Evolutionary conservation across 495 filamentous ascomycete genomes (phyloP).

Genomic region (Hyaloscypha hepaticicola): DNA sequence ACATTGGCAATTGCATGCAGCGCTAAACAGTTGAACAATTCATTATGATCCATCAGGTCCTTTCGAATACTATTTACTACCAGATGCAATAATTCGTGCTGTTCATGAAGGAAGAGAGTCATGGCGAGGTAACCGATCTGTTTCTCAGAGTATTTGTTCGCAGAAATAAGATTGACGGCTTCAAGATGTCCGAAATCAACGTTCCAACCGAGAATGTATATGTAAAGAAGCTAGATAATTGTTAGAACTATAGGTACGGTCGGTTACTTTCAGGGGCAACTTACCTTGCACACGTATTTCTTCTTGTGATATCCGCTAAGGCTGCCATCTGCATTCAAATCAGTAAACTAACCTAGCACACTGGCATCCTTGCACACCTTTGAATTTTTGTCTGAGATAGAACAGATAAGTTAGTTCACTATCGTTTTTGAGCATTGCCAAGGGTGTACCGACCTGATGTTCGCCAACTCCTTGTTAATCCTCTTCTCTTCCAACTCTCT

Average conservation of each 20-base stretch:
- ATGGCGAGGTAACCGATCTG: slow-evolving; percentile 99
- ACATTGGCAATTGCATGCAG: slow-evolving; percentile 98
- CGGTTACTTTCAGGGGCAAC: slow-evolving; percentile 32
- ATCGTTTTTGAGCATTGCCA: not conserved
- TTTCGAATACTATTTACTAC: slow-evolving; percentile 99
- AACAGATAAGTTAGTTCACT: slow-evolving; percentile 6
- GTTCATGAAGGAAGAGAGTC: slow-evolving; percentile 94
- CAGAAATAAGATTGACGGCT: slow-evolving; percentile 95
- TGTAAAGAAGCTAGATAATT: slow-evolving; percentile 76
- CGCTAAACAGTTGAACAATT: slow-evolving; percentile 96
- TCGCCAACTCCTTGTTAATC: slow-evolving; percentile 99
- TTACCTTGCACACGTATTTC: slow-evolving; percentile 99
- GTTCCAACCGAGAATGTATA: slow-evolving; percentile 99
- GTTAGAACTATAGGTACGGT: slow-evolving; percentile 46
- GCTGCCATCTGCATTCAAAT: slow-evolving; percentile 61
- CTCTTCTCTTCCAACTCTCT: slow-evolving; percentile 97
- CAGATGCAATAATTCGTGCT: slow-evolving; percentile 92
- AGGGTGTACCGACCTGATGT: slow-evolving; percentile 66
- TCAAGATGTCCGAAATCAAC: slow-evolving; percentile 99
- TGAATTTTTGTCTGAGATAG: slow-evolving; percentile 67
- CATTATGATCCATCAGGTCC: slow-evolving; percentile 90
- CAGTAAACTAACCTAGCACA: slow-evolving; percentile 1
- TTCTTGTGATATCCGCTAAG: slow-evolving; percentile 98
- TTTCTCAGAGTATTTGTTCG: slow-evolving; percentile 97
- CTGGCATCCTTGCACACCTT: slow-evolving; percentile 45